These are phyloP conservation scores for Tricholoma terreum DNA, from an alignment of 768 basidiomycete genomes.

Conservation along the genomic window DNA sequence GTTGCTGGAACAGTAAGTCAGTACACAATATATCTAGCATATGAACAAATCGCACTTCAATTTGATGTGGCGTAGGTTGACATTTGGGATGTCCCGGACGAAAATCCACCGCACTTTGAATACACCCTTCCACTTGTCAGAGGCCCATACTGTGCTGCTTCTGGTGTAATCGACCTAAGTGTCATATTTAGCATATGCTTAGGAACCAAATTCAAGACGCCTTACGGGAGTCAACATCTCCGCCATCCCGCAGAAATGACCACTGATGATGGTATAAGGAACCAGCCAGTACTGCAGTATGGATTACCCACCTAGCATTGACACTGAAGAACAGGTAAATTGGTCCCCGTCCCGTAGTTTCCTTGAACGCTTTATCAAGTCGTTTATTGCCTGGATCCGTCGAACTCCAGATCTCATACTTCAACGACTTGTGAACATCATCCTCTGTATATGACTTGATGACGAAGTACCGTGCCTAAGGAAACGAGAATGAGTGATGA, in stretches of 20 bases:
- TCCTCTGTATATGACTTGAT: slow-evolving; percentile 99
- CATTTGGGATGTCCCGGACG: slow-evolving; percentile 92
- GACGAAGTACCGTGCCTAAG: slow-evolving; percentile 90
- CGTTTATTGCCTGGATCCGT: slow-evolving; percentile 97
- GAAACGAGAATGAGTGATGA: not conserved
- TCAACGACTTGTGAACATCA: slow-evolving; percentile 97
- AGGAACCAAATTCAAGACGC: not conserved
- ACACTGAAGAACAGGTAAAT: slow-evolving; percentile 99
- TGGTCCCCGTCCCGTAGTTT: slow-evolving; percentile 86
- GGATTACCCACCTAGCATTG: slow-evolving; percentile 64
- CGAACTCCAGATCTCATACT: slow-evolving; percentile 97
- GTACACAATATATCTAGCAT: slow-evolving; percentile 10
- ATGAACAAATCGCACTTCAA: slow-evolving; percentile 54
- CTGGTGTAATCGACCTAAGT: slow-evolving; percentile 84
- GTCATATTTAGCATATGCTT: not conserved
- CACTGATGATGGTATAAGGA: slow-evolving; percentile 42
- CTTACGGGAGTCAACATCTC: slow-evolving; percentile 93
- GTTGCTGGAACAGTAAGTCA: slow-evolving; percentile 53
- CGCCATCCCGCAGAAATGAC: slow-evolving; percentile 98
- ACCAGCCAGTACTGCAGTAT: not conserved
- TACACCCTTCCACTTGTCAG: slow-evolving; percentile 99
- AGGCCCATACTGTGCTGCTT: slow-evolving; percentile 97
- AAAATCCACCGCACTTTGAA: slow-evolving; percentile 99
- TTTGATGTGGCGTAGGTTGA: slow-evolving; percentile 85
- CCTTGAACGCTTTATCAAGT: slow-evolving; percentile 96